Conservation (phyloP, 2,329 filamentous ascomycete genomes). For the Ceratocystis lukuohia region DNA sequence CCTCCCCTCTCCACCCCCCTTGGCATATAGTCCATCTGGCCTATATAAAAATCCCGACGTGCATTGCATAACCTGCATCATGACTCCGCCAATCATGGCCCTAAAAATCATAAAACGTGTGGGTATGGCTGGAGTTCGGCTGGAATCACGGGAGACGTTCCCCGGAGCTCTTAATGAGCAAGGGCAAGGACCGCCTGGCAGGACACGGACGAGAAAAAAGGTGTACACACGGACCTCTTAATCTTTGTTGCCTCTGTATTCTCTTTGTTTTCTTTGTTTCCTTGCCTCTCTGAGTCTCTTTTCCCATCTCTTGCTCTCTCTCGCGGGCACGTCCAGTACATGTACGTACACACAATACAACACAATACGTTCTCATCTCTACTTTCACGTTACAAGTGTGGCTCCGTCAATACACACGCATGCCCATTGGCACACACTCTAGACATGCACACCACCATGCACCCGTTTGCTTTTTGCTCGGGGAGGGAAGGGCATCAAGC, state of each 20-base stretch:
- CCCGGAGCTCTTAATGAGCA: background rate
- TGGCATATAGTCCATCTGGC: background rate
- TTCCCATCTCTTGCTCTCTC: too few species aligned
- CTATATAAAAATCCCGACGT: background rate
- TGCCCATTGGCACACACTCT: background rate
- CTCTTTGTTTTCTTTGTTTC: background rate
- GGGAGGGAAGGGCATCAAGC: background rate
- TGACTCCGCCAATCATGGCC: conserved; percentile 1
- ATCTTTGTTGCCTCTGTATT: background rate
- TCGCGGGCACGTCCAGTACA: background rate
- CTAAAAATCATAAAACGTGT: background rate
- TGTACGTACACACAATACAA: background rate
- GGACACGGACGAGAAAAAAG: background rate
- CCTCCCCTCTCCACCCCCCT: background rate
- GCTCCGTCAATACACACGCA: background rate
- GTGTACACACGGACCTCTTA: background rate
- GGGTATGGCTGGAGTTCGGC: background rate
- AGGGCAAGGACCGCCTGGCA: background rate
- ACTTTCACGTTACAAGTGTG: background rate
- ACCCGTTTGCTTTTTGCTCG: background rate
- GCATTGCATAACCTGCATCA: background rate
- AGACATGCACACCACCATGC: background rate
- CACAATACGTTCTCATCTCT: background rate
- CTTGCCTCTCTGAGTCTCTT: background rate
- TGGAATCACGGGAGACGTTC: background rate